These are phyloP conservation scores for Hypocreales sp. DNA, from an alignment of 2,329 filamentous ascomycete species.

Conservation along the genomic window DNA sequence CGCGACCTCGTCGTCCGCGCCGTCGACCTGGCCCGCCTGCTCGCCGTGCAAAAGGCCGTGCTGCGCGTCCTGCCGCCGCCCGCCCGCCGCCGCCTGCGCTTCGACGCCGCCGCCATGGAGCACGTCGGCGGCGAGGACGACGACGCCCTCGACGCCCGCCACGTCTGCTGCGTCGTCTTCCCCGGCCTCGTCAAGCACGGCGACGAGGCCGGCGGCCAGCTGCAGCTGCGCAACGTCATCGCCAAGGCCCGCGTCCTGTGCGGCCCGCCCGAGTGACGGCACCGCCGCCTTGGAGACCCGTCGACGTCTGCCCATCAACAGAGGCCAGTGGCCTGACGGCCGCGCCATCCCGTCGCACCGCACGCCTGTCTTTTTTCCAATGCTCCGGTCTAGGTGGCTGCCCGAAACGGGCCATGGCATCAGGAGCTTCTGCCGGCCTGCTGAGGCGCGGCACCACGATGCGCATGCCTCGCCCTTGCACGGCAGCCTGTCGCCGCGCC, in stretches of 20 bases:
- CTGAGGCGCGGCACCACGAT: no score
- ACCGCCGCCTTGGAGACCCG: no score
- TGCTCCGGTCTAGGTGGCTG: no score
- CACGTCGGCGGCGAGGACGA: slow-evolving; percentile 49
- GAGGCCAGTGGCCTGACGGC: no score
- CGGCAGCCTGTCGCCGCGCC: no score
- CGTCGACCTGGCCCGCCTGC: slow-evolving; percentile 38
- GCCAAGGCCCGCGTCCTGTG: slow-evolving; percentile 52
- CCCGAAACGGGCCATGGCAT: no score
- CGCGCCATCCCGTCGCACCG: no score
- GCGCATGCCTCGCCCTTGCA: no score
- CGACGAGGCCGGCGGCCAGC: slow-evolving; percentile 46
- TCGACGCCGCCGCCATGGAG: slow-evolving; percentile 47
- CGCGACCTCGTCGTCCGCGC: slow-evolving; percentile 34
- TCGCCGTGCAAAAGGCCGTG: slow-evolving; percentile 42
- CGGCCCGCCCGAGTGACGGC: slow-evolving; percentile 23
- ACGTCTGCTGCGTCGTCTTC: slow-evolving; percentile 47
- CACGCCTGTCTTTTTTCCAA: no score
- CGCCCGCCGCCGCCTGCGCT: slow-evolving; percentile 38
- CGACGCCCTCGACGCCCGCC: slow-evolving; percentile 31
- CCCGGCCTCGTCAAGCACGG: slow-evolving; percentile 49
- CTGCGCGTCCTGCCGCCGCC: slow-evolving; percentile 35
- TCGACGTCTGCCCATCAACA: no score
- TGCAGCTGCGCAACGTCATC: slow-evolving; percentile 47
- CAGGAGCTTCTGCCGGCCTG: no score